Conservation (phyloP, 2,329 filamentous ascomycete species). For the Pseudogymnoascus sp. region DNA sequence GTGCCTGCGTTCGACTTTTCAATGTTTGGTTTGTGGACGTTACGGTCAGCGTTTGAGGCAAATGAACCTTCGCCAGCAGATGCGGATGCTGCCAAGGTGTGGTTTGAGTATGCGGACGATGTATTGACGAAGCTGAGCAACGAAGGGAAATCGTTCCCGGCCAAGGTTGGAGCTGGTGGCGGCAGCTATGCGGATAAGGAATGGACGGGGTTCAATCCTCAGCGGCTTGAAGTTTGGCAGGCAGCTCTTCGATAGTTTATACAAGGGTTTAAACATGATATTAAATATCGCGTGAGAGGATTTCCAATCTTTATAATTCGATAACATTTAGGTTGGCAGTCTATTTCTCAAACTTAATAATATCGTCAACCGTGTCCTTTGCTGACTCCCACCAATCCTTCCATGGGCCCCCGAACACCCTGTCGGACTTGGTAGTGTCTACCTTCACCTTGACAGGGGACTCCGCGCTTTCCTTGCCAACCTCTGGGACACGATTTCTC, state of each 20-base stretch:
- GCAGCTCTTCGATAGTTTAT: conserved; percentile 7
- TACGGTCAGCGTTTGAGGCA: conserved; percentile 25
- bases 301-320: too few relatives aligned
- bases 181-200: conserved; percentile 16
- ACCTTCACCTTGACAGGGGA: conserved; percentile 18
- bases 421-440: conserved; percentile 10
- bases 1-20: conserved; percentile 22
- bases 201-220: conserved; percentile 25
- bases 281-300: background rate
- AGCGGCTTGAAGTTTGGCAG: conserved; percentile 24
- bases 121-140: conserved; percentile 15
- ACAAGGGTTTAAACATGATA: background rate
- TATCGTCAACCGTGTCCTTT: conserved; percentile 10
- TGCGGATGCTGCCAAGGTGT: conserved; percentile 19
- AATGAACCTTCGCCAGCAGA: conserved; percentile 12
- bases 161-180: conserved; percentile 16
- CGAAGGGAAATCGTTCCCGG: conserved; percentile 11
- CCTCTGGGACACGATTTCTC: conserved; percentile 35
- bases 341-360: background rate
- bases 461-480: conserved; percentile 22
- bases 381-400: conserved; percentile 8
- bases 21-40: conserved; percentile 24
- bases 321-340: too few relatives aligned
- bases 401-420: conserved; percentile 7
- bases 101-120: conserved; percentile 18